Base-by-base conservation (phyloP, 2,329 filamentous ascomycete species). In the Lasiodiplodia sp. region DNA sequence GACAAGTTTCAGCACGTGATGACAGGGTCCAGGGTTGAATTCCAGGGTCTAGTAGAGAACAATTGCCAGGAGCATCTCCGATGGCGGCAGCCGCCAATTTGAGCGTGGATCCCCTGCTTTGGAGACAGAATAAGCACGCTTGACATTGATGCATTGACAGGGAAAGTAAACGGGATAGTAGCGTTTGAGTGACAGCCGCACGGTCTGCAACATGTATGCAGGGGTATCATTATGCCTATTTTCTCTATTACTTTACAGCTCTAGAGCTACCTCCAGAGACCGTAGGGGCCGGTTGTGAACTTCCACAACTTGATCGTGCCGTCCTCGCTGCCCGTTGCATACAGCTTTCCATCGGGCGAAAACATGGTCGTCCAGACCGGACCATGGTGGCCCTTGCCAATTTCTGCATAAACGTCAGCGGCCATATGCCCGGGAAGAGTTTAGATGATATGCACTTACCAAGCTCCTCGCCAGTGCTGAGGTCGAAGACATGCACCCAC, bases 311-410 rank as follows among this genome's bases (percentile, higher is more conserved):
- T 99, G 79, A 99, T 96, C 0, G 96, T 99, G 51, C 96, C 96
- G 75, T 99, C 96, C 78, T 99, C 96, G 60, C 94, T 97, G 37
- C 93, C 96, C 1, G 96, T 99, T 1, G 94, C 96, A 77, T 98
- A 99, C 8, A 99, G 84, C 78, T 97, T 97, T 57, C 94, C 94
- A 76, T 99, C 96, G 0, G 96, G 96, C 0, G 94, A 96, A 80
- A 97, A 99, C 68, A 91, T 91, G 69, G 96, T 90, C 6, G 94
- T 97, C 96, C 96, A 99, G 71, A 99, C 96, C 1, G 95, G 95
- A 1, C 96, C 96, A 76, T 99, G 96, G 74, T 99, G 96, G 28
- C 96, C 96, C 81, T 97, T 97, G 83, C 97, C 93, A 14, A 95
- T 91, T 78, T 98, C 96, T 91, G 70, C 11, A 8, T 11, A 11